Evolutionary conservation across 1,284 basidiomycete genomes (phyloP), one percentile per base, ranked within the genome.

Genomic region (Boletus semigastroideus): DNA sequence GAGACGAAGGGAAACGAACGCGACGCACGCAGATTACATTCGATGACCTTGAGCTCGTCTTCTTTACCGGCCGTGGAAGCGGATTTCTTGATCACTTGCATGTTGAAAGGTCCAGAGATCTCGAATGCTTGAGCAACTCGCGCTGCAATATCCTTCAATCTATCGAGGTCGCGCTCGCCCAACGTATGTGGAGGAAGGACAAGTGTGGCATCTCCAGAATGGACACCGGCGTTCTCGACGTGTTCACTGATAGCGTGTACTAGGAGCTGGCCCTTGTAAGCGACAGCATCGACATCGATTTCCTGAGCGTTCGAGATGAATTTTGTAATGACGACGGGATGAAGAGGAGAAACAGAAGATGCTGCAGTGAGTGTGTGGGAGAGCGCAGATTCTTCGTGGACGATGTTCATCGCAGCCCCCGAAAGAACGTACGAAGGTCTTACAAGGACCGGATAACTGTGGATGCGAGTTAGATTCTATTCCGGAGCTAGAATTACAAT

Each of bases 1-100:
- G 92, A 96, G 7, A 99, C 97, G 75, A 99, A 99, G 61, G 97
- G 97, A 90, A 98, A 99, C 43, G 93, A 97, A 41, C 97, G 87
- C 42, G 94, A 97, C 25, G 97, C 97, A 60, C 97, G 92, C 48
- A 99, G 78, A 75, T 99, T 99, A 74, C 97, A 99, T 74, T 99
- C 96, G 59, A 99, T 99, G 59, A 99, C 96, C 79, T 98, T 99
- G 63, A 99, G 83, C 54, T 83, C 78, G 9, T 88, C 78, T 51
- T 87, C 78, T 53, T 83, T 76, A 46, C 78, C 80, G 27, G 70
- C 64, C 13, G 72, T 74, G 25, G 75, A 76, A 10, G 82, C 71
- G 3, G 85, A 82, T 73, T 95, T 94, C 67, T 91, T 86, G 74
- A 99, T 99, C 71, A 99, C 84, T 74, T 99, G 97, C 94, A 99